These are phyloP conservation scores for Hypocreales sp. DNA, from an alignment of 2,329 filamentous ascomycete genomes.

Conservation along the genomic window DNA sequence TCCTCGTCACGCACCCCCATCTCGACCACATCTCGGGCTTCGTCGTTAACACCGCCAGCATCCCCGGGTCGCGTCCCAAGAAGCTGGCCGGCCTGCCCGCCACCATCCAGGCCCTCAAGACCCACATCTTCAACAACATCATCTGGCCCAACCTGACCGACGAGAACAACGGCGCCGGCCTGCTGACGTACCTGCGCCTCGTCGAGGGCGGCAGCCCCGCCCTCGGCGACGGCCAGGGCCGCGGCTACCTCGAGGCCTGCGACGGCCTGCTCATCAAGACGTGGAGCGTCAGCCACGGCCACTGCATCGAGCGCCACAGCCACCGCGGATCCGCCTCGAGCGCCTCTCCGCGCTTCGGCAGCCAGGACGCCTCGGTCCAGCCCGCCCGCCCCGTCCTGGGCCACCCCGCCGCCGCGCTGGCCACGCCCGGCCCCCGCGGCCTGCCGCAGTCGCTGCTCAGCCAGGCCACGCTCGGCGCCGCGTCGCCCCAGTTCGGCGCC, in stretches of 20 bases:
- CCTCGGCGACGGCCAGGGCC: constrained; percentile 62
- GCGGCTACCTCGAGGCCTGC: constrained; percentile 77
- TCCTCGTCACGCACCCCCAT: constrained; percentile 93
- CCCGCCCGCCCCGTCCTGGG: constrained; percentile 12
- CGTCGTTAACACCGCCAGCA: constrained; percentile 81
- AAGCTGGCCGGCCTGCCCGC: constrained; percentile 71
- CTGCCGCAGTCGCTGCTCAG: constrained; percentile 16
- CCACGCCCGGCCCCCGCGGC: too few species aligned
- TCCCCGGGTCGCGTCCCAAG: constrained; percentile 70
- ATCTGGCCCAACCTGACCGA: constrained; percentile 97
- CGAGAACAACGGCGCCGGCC: constrained; percentile 84
- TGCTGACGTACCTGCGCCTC: constrained; percentile 80
- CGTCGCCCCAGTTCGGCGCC: constrained; percentile 8
- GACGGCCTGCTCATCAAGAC: constrained; percentile 82
- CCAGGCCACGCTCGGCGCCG: constrained; percentile 12
- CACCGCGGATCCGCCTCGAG: constrained; percentile 43
- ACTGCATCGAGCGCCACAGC: constrained; percentile 61
- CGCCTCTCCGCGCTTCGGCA: constrained; percentile 33
- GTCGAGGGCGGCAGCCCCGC: constrained; percentile 79
- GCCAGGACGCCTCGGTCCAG: constrained; percentile 27
- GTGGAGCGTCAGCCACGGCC: constrained; percentile 78
- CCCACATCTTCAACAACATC: constrained; percentile 91
- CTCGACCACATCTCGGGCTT: constrained; percentile 87
- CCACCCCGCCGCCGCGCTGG: constrained; percentile 3
- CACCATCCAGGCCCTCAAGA: constrained; percentile 85